phyloP scores from a whole-genome alignment of 306 rosid genomes.

The Ochetophila trinervis region DNA sequence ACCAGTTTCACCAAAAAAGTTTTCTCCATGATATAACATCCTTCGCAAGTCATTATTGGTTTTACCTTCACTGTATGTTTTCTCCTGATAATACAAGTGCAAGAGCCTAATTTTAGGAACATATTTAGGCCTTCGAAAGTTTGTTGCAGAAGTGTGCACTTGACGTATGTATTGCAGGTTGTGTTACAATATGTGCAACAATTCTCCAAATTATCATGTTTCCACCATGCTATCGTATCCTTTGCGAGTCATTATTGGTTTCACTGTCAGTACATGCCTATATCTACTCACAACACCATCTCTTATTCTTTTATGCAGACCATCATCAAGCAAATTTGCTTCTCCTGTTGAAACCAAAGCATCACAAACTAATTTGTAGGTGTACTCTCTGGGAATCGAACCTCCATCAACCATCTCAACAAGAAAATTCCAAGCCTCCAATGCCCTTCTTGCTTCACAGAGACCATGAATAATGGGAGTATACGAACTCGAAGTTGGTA shows the following conservation, averaged over 20 bases:
- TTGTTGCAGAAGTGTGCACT: no score
- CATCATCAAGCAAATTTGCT: conserved; percentile 34
- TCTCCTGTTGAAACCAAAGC: conserved; percentile 41
- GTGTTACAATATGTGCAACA: no score
- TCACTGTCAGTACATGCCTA: conserved; percentile 41
- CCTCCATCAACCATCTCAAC: conserved; percentile 74
- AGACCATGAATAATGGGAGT: conserved; percentile 76
- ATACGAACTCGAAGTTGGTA: conserved; percentile 61
- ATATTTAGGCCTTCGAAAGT: no score
- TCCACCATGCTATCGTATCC: background rate
- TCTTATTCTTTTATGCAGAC: conserved; percentile 49
- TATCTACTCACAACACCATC: conserved; percentile 54
- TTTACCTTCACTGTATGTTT: conserved; percentile 44
- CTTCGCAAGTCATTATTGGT: conserved; percentile 57
- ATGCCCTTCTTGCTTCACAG: conserved; percentile 63
- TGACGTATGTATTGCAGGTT: no score
- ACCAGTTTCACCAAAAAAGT: no score
- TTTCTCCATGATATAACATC: background rate
- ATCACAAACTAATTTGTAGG: conserved; percentile 62
- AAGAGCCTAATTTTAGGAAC: no score
- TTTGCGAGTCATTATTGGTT: conserved; percentile 60
- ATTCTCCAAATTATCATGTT: no score
- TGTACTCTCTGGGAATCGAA: conserved; percentile 69
- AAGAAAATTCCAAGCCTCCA: conserved; percentile 64
- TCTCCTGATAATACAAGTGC: conserved; percentile 41